phyloP scores from a whole-genome alignment of 2,329 filamentous ascomycete species.

The Penicillium sp. region DNA sequence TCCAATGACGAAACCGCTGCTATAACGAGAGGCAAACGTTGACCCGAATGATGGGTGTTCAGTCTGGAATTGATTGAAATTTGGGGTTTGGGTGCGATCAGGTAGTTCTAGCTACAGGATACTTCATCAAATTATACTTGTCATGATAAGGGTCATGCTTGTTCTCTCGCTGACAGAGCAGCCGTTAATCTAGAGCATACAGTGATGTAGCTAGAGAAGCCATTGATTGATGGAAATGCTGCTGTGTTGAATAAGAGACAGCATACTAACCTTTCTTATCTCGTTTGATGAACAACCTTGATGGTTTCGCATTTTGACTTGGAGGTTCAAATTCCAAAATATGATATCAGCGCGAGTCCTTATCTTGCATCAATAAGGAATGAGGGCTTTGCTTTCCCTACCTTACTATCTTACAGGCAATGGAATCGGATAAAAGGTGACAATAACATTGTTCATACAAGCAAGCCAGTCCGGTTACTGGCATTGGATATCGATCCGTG shows the following conservation, averaged over 20 bases:
- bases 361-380: not conserved
- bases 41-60: not conserved
- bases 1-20: not conserved
- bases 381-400: not conserved
- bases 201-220: not conserved
- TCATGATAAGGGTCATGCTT: not conserved
- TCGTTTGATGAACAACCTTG: not conserved
- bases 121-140: not conserved
- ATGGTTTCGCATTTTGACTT: too few species aligned
- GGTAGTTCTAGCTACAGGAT: not conserved
- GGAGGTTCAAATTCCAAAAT: not conserved
- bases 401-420: not conserved
- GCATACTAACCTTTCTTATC: not conserved
- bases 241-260: not conserved
- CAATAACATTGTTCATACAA: slow-evolving; percentile 30
- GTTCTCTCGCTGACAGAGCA: too few species aligned
- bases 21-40: not conserved
- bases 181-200: not conserved
- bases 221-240: not conserved
- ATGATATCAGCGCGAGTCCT: not conserved
- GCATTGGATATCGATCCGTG: slow-evolving; percentile 19
- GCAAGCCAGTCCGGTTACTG: slow-evolving; percentile 21
- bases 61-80: not conserved
- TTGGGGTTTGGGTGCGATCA: not conserved
- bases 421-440: not conserved